Evolutionary conservation across 2,329 filamentous ascomycete genomes (phyloP), one percentile per base, ranked within the genome.

Genomic region (Neopestalotiopsis clavispora): DNA sequence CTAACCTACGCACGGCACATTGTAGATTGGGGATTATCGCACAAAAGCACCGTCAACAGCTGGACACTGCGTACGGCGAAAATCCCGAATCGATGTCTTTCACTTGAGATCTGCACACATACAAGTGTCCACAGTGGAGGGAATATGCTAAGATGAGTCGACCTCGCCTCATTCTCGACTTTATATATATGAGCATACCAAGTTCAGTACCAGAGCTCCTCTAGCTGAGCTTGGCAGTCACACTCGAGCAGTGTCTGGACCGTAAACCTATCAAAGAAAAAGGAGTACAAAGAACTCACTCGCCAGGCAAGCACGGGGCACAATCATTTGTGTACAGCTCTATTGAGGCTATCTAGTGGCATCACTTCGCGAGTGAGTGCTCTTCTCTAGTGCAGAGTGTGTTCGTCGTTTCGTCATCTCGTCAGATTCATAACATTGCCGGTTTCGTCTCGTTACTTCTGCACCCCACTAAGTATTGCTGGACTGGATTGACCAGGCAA

Each of bases 391-490:
- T 20, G 30, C 30, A 40, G 59, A 62, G 45, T n/a, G 45, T 52
- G 23, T 62, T 34, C 20, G 10, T 40, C 34, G 30, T 34, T 20
- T 62, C 59, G 40, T 62, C 32, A 40, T 62, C 45, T 62, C 59
- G n/a, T 62, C 59, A 62, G 34, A 34, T 34, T 61, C 59, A 62
- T 62, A 67, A 40, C 66, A 49, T 67, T 28, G 57, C 58, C 40
- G 28, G 57, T 23, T 28, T 28, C 34, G 59, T 67, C 28, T 45
- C 14, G 32, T 49, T 32, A 45, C 58, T 67, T 40, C 66, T 62
- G 66, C 61, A 67, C 66, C 59, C 45, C 20, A 30, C 59, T 67
- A 52, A 67, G 66, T 58, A 67, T 63, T 38, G 32, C 65, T 59
- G 65, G 23, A 42, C 56, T 52, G 67, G 28, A 49, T 45, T 5